Conservation (phyloP, 2,329 filamentous ascomycete genomes). For the Ophiostoma sp. region DNA sequence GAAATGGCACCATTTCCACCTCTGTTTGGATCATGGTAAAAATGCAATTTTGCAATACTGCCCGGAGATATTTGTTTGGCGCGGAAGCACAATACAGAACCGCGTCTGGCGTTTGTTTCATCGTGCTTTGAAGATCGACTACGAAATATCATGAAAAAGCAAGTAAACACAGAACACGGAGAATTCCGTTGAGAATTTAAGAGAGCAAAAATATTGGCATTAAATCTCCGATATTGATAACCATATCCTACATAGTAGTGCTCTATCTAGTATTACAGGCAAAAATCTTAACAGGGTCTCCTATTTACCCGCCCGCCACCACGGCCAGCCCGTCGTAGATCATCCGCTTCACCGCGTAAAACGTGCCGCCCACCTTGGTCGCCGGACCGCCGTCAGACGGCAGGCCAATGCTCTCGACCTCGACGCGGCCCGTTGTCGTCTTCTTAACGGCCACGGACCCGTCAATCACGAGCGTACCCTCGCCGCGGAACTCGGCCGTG, state of each 20-base stretch:
- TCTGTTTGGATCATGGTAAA: neutral
- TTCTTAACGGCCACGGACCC: slow-evolving; percentile 86
- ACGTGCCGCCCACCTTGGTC: slow-evolving; percentile 60
- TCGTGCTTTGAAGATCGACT: neutral
- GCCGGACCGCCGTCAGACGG: slow-evolving; percentile 45
- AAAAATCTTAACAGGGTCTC: neutral
- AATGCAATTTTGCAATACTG: neutral
- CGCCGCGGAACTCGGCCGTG: slow-evolving; percentile 87
- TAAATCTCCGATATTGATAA: neutral
- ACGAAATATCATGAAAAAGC: neutral
- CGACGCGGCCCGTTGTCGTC: slow-evolving; percentile 80
- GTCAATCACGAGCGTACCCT: slow-evolving; percentile 88
- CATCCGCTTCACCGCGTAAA: slow-evolving; percentile 83
- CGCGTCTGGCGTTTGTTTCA: slow-evolving; percentile 18
- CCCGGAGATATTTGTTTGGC: neutral
- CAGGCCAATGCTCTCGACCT: slow-evolving; percentile 75
- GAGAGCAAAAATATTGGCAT: neutral
- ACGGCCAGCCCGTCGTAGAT: slow-evolving; percentile 95
- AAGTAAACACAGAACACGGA: neutral
- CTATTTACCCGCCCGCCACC: slow-evolving; percentile 68
- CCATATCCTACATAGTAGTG: neutral
- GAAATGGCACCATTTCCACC: neutral
- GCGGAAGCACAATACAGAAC: neutral
- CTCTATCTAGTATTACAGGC: slow-evolving; percentile 4
- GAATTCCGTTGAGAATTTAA: neutral